Base-by-base conservation (phyloP, 495 filamentous ascomycete genomes). In the Aspergillus nidulans region DNA sequence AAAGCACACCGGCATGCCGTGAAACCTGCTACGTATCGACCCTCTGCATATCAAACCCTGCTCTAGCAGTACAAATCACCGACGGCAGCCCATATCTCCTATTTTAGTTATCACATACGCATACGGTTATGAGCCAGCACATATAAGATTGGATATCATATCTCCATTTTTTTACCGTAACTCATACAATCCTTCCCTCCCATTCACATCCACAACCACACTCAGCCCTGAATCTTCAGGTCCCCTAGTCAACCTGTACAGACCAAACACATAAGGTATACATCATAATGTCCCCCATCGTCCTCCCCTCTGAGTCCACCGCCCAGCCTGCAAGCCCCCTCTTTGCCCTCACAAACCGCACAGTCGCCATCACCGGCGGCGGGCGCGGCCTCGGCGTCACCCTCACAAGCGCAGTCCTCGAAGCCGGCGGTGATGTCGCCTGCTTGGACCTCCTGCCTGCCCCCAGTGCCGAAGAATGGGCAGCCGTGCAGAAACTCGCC, bases 331-430 rank as follows among this genome's bases (percentile, higher is more conserved):
- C 67, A 2, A 55, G 51, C 46, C 52, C 66, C 44, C 65, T 67
- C 38, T 68, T 72, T 61, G 63, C 67, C 62, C 78, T 94, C 52
- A 72, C 72, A 15, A 79, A 79, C 68, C 88, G 85, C 59, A 86
- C 90, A 20, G 75, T 91, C 40, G 60, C 87, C 8, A 68, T 91
- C 42, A 90, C 88, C 25, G 88, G 88, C 18, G 86, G 88, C 51
- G 80, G 81, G 38, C 85, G 88, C 13, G 84, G 81, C 28, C 75
- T 92, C 16, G 88, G 83, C 5, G 78, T 87, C 24, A 69, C 76
- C 10, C 76, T 80, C 16, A 78, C 80, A 4, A 72, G 70, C 3
- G 86, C 86, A 9, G 77, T 92, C 19, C 78, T 90, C 25, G 86
- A 90, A 67, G 84, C 88, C 58, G 87, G 86, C 30, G 73, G 74